Conservation (phyloP, 2,329 filamentous ascomycete genomes). For the Periconia macrospinosa region DNA sequence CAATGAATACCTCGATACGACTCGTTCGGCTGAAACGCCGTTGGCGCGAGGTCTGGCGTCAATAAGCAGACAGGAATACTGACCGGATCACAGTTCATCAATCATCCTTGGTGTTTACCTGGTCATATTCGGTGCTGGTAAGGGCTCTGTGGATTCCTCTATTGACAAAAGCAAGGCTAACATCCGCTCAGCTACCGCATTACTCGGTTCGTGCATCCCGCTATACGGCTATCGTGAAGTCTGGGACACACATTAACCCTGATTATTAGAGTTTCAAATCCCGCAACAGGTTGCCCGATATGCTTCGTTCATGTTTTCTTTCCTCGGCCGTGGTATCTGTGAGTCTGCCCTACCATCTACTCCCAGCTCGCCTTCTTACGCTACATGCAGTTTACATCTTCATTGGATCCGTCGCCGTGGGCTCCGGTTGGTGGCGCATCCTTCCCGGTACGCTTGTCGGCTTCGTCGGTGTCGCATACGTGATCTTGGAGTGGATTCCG, state of each 20-base stretch:
- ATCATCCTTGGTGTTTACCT: conserved; percentile 85
- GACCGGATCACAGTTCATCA: conserved; percentile 56
- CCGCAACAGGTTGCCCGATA: conserved; percentile 91
- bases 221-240: neutral
- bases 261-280: conserved; percentile 77
- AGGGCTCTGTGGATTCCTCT: conserved; percentile 28
- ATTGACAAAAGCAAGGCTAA: conserved; percentile 14
- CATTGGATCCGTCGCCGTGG: conserved; percentile 81
- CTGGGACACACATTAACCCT: neutral
- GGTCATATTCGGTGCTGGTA: conserved; percentile 86
- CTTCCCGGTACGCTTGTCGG: conserved; percentile 79
- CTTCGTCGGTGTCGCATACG: conserved; percentile 76
- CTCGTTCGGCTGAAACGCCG: neutral
- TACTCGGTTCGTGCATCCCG: conserved; percentile 42
- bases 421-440: conserved; percentile 66
- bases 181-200: conserved; percentile 61
- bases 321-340: conserved; percentile 94
- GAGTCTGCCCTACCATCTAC: conserved; percentile 45
- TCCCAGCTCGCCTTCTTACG: conserved; percentile 11
- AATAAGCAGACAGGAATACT: conserved; percentile 13
- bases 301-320: conserved; percentile 96
- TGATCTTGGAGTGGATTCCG: conserved; percentile 53
- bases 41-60: neutral
- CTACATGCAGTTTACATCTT: conserved; percentile 88
- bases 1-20: neutral